Evolutionary conservation across 164 flowering plant genomes (phyloP).

Genomic region (Nymphaea colorata): DNA sequence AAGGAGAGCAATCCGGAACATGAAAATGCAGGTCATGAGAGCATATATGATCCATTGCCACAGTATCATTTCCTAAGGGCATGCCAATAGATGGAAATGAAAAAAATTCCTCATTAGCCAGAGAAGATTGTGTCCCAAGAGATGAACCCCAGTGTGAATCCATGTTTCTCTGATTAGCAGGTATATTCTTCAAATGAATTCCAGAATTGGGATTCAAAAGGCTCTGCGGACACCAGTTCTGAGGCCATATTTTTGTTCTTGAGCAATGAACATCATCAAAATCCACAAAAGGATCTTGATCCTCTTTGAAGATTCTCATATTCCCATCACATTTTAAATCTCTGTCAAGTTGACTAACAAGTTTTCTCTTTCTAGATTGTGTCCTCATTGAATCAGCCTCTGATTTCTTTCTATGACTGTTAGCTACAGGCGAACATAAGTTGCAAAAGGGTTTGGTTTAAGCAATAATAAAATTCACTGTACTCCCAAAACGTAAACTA

Average conservation of each 20-base stretch:
- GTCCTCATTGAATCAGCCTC: neutral
- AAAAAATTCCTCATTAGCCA: neutral
- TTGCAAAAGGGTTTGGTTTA: neutral
- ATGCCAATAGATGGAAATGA: neutral
- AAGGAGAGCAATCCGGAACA: neutral
- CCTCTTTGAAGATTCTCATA: neutral
- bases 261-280: neutral
- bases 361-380: neutral
- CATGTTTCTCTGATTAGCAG: neutral
- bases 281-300: neutral
- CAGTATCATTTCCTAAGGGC: neutral
- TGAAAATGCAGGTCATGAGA: neutral
- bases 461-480: neutral
- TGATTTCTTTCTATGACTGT: neutral
- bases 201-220: neutral
- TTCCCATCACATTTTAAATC: neutral
- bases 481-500: neutral
- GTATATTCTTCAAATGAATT: neutral
- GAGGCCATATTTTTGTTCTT: neutral
- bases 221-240: neutral
- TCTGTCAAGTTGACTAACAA: neutral
- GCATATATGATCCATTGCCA: neutral
- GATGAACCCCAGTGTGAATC: neutral
- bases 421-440: neutral
- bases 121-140: neutral